Evolutionary conservation across 495 filamentous ascomycete species (phyloP).

Genomic region (Beverwykella pulmonaria): DNA sequence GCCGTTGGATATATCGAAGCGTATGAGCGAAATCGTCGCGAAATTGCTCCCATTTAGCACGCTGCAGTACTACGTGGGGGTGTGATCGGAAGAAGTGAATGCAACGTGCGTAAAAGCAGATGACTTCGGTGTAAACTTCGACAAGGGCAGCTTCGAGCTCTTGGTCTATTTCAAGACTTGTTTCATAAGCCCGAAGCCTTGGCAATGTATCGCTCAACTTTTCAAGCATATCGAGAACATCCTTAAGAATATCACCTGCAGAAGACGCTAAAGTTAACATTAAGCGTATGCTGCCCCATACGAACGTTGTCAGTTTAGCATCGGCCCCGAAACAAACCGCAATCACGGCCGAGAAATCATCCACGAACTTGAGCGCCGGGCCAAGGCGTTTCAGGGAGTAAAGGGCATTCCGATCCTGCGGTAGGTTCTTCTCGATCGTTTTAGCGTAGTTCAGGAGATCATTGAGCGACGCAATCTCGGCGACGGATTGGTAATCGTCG

Average conservation of each 20-base stretch:
- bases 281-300: conserved; percentile 40
- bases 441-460: conserved; percentile 30
- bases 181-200: conserved; percentile 30
- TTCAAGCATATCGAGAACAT: conserved; percentile 40
- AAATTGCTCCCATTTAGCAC: conserved; percentile 20
- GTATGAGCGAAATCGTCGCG: conserved; percentile 19
- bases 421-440: conserved; percentile 1
- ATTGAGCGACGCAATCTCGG: conserved; percentile 30
- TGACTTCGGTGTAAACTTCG: conserved; percentile 39
- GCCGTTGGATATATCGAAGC: conserved; percentile 9
- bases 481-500: conserved; percentile 33
- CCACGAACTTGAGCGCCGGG: conserved; percentile 25
- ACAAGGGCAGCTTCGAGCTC: conserved; percentile 33
- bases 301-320: conserved; percentile 33
- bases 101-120: conserved; percentile 38
- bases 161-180: conserved; percentile 31
- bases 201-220: conserved; percentile 35
- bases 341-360: conserved; percentile 38
- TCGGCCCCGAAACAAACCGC: conserved; percentile 37
- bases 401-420: conserved; percentile 10
- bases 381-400: conserved; percentile 29
- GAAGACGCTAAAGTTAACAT: conserved; percentile 34
- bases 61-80: conserved; percentile 24
- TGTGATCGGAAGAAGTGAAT: conserved; percentile 40
- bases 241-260: conserved; percentile 28